A percentile compares a stretch with the other conserved stretches of the same genome.
These are phyloP conservation scores for Colletotrichum plurivorum DNA, from an alignment of 2,329 filamentous ascomycete species.

Conservation along the genomic window DNA sequence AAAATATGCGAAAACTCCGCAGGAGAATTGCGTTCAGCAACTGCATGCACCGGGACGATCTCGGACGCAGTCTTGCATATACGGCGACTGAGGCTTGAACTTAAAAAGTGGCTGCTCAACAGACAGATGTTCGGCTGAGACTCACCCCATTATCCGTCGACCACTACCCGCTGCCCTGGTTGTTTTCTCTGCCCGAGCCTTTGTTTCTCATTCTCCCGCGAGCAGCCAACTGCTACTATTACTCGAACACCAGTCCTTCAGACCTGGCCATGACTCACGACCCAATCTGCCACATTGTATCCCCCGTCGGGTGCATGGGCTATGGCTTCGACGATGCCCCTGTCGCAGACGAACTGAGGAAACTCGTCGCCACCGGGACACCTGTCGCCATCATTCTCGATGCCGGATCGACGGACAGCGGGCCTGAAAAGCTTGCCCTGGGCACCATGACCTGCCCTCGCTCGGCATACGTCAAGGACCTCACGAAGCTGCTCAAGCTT, in stretches of 20 bases:
- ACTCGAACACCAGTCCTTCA: too few species aligned
- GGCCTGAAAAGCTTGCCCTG: constrained; percentile 57
- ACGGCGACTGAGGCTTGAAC: too few species aligned
- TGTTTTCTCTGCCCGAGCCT: too few species aligned
- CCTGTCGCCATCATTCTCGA: constrained; percentile 54
- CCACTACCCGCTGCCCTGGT: too few species aligned
- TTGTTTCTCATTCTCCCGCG: too few species aligned
- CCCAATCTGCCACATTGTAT: constrained; percentile 56
- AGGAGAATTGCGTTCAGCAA: not conserved
- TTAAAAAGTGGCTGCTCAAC: too few species aligned
- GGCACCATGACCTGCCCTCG: constrained; percentile 56
- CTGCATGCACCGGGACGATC: not conserved
- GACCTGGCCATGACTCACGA: not conserved
- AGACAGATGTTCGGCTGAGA: too few species aligned
- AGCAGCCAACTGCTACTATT: too few species aligned
- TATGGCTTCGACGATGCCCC: constrained; percentile 59
- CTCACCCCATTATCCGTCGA: not conserved
- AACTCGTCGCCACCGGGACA: constrained; percentile 45
- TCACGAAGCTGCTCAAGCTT: constrained; percentile 54
- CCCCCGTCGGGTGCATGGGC: constrained; percentile 64
- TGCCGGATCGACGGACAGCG: constrained; percentile 53
- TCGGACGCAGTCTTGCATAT: not conserved
- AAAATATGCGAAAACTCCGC: too few species aligned
- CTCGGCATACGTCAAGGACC: constrained; percentile 57
- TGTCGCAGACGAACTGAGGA: constrained; percentile 44